Evolutionary conservation across 202 grass and related monocot species (phyloP).

Genomic region (Cymbopogon flexuosus): DNA sequence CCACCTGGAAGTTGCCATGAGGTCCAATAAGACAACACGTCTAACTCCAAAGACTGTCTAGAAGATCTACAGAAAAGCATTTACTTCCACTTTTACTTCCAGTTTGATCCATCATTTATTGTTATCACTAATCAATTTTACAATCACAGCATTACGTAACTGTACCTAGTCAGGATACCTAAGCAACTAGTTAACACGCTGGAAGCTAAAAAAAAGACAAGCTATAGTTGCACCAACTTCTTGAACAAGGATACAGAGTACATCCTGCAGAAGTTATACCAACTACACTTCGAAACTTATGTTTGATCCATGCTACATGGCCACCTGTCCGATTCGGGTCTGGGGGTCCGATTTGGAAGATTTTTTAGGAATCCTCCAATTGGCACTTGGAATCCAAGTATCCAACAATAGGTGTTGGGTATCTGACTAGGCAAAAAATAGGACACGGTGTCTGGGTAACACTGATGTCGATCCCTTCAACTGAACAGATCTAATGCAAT

Average conservation of each 20-base stretch:
- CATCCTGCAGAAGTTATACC: background rate
- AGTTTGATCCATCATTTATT: background rate
- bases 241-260: background rate
- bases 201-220: background rate
- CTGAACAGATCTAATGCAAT: background rate
- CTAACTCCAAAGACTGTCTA: background rate
- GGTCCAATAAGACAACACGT: background rate
- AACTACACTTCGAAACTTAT: background rate
- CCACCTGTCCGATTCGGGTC: background rate
- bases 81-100: background rate
- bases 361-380: background rate
- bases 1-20: background rate
- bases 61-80: background rate
- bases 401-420: background rate
- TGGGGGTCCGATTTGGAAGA: background rate
- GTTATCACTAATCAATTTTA: background rate
- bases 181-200: background rate
- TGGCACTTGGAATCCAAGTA: background rate
- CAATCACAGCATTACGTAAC: background rate
- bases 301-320: background rate
- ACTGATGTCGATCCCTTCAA: background rate
- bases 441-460: background rate
- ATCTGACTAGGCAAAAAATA: background rate
- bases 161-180: background rate
- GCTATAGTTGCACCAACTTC: background rate